Evolutionary conservation across 1,284 basidiomycete species (phyloP), one percentile per base, ranked within the genome.

Genomic region (Phlebopus sp.): DNA sequence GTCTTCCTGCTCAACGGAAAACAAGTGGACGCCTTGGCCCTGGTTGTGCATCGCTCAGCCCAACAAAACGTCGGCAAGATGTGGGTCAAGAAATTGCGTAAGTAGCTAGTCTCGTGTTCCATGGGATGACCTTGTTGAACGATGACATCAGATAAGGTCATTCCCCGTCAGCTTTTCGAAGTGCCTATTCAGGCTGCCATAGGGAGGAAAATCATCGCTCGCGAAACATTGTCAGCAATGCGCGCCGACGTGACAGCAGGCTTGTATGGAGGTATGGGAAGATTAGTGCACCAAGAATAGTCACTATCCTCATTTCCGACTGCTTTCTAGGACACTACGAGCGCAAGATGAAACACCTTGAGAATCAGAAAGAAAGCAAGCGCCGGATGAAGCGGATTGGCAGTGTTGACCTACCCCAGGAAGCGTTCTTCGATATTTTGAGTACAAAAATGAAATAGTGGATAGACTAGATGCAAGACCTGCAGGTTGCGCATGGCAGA

Each of bases 231-330:
- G 39, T 88, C 87, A 30, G 92, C 94, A 0, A 72, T 92, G 64
- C 81, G 93, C 31, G 93, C 96, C 49, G 96, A 99, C 59, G 96
- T 99, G 19, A 97, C 94, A 0, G 93, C 93, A 13, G 94, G 94
- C 0, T 70, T 97, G 37, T 97, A 97, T 60, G 93, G 93, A 65
- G 92, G 92, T 80, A 54, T 55, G 72, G 58, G 52, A 43, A 25
- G 3, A 27, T 35, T 29, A 37, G 17, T 21, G 19, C 34, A 42
- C 46, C 19, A 18, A 30, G 8, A 34, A n/a, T n/a, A n/a, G 31
- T 34, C 27, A 37, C 36, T 37, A 11, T 29, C 43, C 46, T 8
- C 25, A 42, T 42, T 23, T 44, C 39, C 46, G 18, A 38, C 34
- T 43, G 37, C 37, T 38, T 49, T 40, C 4, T 27, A 85, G 86